phyloP scores from a whole-genome alignment of 345 rosid species.

The Gossypium anomalum region DNA sequence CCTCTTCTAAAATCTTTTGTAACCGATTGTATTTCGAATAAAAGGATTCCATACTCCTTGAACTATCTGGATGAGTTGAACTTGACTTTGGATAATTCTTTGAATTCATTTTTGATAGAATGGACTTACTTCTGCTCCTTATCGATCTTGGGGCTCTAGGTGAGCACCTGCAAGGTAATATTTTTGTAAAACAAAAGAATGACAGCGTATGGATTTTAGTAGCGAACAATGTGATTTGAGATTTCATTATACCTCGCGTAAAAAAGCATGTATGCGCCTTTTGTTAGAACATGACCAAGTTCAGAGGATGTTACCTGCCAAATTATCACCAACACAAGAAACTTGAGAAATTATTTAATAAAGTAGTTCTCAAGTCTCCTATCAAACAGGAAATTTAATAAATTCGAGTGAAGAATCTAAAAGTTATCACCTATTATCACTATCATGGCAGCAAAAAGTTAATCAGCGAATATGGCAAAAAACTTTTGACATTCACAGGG shows the following conservation, averaged over 20 bases:
- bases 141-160: slow-evolving; percentile 62
- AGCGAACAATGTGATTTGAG: background rate
- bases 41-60: slow-evolving; percentile 52
- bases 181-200: slow-evolving; percentile 9
- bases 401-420: background rate
- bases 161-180: slow-evolving; percentile 51
- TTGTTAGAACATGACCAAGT: slow-evolving; percentile 55
- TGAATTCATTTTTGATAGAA: slow-evolving; percentile 24
- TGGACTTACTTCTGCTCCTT: slow-evolving; percentile 33
- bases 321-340: slow-evolving; percentile 18
- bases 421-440: background rate
- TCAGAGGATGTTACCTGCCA: slow-evolving; percentile 67
- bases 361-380: background rate
- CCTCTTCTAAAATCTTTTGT: slow-evolving; percentile 65
- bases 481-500: background rate
- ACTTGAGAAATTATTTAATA: background rate
- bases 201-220: background rate
- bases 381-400: background rate
- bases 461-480: background rate
- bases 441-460: background rate
- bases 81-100: slow-evolving; percentile 31
- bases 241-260: slow-evolving; percentile 63
- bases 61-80: slow-evolving; percentile 30
- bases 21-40: slow-evolving; percentile 56
- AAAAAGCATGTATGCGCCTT: slow-evolving; percentile 86